Conservation (phyloP, 495 filamentous ascomycete species). For the Tetracladium marchalianum region DNA sequence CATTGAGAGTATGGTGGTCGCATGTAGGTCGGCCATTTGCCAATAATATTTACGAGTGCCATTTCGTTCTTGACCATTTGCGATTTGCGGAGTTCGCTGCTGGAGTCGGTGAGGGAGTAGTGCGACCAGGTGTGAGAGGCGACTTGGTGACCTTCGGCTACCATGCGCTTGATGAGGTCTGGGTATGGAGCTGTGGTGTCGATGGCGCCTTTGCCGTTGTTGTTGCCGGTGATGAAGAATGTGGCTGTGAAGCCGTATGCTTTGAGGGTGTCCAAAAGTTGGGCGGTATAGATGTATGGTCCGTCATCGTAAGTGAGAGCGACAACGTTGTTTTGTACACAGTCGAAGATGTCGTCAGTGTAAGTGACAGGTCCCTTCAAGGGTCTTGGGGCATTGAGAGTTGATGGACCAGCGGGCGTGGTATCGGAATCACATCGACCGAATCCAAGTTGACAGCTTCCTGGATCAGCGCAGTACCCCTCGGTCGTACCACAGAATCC, state of each 20-base stretch:
- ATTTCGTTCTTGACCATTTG: slow-evolving; percentile 63
- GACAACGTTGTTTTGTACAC: slow-evolving; percentile 46
- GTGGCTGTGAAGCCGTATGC: slow-evolving; percentile 48
- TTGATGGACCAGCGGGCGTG: slow-evolving; percentile 10
- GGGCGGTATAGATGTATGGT: slow-evolving; percentile 49
- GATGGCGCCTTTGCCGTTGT: slow-evolving; percentile 18
- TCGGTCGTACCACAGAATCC: slow-evolving; percentile 15
- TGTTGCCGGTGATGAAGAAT: slow-evolving; percentile 50
- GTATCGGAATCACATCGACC: slow-evolving; percentile 14
- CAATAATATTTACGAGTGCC: slow-evolving; percentile 58
- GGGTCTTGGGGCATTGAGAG: slow-evolving; percentile 5
- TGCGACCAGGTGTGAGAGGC: slow-evolving; percentile 68
- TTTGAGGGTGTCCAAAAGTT: slow-evolving; percentile 51
- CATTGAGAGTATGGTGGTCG: slow-evolving; percentile 61
- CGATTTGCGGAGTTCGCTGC: slow-evolving; percentile 32
- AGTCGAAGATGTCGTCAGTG: slow-evolving; percentile 48
- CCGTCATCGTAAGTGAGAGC: slow-evolving; percentile 67
- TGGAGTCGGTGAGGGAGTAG: slow-evolving; percentile 45
- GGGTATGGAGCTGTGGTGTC: slow-evolving; percentile 3
- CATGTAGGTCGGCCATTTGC: slow-evolving; percentile 67
- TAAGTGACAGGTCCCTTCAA: slow-evolving; percentile 36
- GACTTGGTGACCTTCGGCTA: slow-evolving; percentile 55
- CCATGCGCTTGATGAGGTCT: slow-evolving; percentile 35
- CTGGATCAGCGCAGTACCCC: slow-evolving; percentile 17
- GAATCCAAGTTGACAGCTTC: slow-evolving; percentile 8